Conservation (phyloP, 306 rosid genomes). For the Ormosia semicastrata region DNA sequence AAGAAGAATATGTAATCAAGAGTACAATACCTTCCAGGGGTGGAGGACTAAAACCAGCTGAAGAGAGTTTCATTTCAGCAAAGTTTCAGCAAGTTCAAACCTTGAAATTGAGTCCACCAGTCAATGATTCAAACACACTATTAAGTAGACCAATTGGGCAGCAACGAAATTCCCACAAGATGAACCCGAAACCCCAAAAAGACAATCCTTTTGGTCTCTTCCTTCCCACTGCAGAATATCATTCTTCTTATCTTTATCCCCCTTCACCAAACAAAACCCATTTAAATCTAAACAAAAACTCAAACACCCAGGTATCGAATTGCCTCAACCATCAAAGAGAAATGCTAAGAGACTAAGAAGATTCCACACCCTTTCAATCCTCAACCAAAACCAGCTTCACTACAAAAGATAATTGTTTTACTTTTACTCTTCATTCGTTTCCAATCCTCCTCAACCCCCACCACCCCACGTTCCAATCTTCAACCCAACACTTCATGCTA, state of each 20-base stretch:
- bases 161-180: constrained; percentile 28
- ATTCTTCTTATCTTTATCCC: constrained; percentile 34
- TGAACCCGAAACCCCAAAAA: constrained; percentile 35
- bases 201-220: constrained; percentile 31
- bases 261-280: constrained; percentile 31
- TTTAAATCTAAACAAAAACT: constrained; percentile 34
- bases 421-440: constrained; percentile 68
- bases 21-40: constrained; percentile 66
- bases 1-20: constrained; percentile 19
- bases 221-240: constrained; percentile 37
- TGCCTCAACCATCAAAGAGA: constrained; percentile 22
- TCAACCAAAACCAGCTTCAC: constrained; percentile 78
- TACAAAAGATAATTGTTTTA: constrained; percentile 43
- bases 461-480: constrained; percentile 40
- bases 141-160: constrained; percentile 40
- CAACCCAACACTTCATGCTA: constrained; percentile 39
- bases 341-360: constrained; percentile 28
- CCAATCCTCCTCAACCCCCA: constrained; percentile 42
- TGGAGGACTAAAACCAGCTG: constrained; percentile 87
- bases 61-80: constrained; percentile 76
- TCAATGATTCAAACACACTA: constrained; percentile 27
- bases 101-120: constrained; percentile 37
- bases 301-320: constrained; percentile 7
- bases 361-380: constrained; percentile 37
- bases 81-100: constrained; percentile 26